A percentile compares a stretch with the other conserved stretches of the same genome.
These are phyloP conservation scores for Ballota nigra DNA, from an alignment of 257 asterid species.

Conservation along the genomic window DNA sequence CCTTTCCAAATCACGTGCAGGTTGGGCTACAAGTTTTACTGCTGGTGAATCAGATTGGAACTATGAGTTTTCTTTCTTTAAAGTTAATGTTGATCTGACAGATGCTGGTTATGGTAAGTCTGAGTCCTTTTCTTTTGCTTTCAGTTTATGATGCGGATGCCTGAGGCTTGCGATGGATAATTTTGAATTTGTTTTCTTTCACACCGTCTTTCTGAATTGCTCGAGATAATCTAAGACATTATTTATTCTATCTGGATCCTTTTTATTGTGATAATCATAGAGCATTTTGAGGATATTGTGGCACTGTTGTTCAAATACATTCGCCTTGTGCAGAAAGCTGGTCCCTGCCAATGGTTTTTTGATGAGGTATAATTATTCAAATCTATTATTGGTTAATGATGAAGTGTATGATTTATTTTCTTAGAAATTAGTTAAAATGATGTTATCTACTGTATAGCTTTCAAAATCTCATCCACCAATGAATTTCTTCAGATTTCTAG, in stretches of 20 bases:
- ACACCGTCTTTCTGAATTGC: too few species aligned
- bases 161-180: conserved; percentile 1
- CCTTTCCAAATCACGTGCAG: conserved; percentile 40
- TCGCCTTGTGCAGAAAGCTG: conserved; percentile 76
- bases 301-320: conserved; percentile 77
- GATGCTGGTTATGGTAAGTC: conserved; percentile 91
- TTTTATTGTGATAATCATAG: conserved; percentile 40
- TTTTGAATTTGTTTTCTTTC: too few species aligned
- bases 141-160: conserved; percentile 15
- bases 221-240: neutral
- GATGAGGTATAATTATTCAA: conserved; percentile 63
- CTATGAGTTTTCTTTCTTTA: conserved; percentile 69
- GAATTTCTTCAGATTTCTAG: neutral
- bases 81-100: conserved; percentile 73
- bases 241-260: neutral
- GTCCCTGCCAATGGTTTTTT: conserved; percentile 81
- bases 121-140: neutral
- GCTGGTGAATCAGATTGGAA: conserved; percentile 96
- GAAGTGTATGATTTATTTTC: neutral
- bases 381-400: neutral
- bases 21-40: conserved; percentile 95
- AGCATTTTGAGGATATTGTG: conserved; percentile 85
- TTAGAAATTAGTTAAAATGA: neutral
- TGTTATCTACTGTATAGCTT: neutral
- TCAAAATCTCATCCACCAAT: conserved; percentile 11